phyloP scores from a whole-genome alignment of 495 filamentous ascomycete species.

The Aspergillus hancockii region DNA sequence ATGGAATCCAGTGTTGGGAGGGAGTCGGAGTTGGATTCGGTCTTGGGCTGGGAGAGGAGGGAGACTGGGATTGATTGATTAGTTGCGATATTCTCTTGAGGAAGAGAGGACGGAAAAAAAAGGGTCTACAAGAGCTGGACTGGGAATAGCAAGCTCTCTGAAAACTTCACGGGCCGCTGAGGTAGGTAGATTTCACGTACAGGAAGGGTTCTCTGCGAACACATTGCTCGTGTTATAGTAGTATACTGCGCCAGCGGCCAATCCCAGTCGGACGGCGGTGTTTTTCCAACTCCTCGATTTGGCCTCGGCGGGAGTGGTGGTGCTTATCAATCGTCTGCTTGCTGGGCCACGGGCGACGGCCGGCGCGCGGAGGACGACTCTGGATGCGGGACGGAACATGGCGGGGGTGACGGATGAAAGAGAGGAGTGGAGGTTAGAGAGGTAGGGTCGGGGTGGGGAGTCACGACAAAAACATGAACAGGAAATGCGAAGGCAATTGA shows the following conservation, averaged over 20 bases:
- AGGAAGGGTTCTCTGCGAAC: slow-evolving; percentile 79
- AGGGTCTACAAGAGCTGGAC: not conserved
- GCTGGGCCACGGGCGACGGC: slow-evolving; percentile 36
- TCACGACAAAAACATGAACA: slow-evolving; percentile 4
- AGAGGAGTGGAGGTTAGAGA: slow-evolving; percentile 15
- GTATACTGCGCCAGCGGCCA: slow-evolving; percentile 80
- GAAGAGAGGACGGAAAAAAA: slow-evolving; percentile 4
- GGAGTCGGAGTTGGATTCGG: slow-evolving; percentile 30
- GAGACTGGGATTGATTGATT: slow-evolving; percentile 30
- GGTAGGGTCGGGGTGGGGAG: slow-evolving; percentile 6
- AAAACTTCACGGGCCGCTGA: not conserved
- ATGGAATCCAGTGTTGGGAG: slow-evolving; percentile 49
- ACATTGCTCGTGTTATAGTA: slow-evolving; percentile 87
- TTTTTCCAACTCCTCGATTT: slow-evolving; percentile 83
- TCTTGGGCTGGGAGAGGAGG: slow-evolving; percentile 26
- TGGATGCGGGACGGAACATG: slow-evolving; percentile 64
- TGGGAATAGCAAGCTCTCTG: not conserved
- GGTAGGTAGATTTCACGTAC: slow-evolving; percentile 57
- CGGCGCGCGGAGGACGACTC: slow-evolving; percentile 54
- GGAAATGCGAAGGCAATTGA: slow-evolving; percentile 3
- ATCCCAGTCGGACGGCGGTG: slow-evolving; percentile 66
- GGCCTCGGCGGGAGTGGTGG: slow-evolving; percentile 59
- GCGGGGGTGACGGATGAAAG: slow-evolving; percentile 20
- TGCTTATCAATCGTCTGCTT: slow-evolving; percentile 69
- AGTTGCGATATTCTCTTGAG: not conserved